phyloP scores from a whole-genome alignment of 2,329 filamentous ascomycete species.

The Lecanicillium sp. region DNA sequence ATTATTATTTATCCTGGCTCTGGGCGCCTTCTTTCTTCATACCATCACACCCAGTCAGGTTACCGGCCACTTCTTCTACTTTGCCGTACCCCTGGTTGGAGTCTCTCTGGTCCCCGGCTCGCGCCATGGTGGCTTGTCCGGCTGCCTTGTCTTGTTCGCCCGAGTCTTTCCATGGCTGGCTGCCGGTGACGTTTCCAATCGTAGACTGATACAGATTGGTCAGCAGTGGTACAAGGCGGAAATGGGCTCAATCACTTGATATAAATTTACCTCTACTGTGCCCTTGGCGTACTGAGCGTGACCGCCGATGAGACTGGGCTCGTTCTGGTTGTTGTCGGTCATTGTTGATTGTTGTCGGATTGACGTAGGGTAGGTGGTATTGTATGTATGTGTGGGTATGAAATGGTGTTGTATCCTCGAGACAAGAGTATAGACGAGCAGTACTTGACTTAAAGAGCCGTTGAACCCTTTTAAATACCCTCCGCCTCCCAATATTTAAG shows the following conservation, averaged over 20 bases:
- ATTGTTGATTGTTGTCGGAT: conserved; percentile 14
- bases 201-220: conserved; percentile 33
- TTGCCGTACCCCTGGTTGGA: conserved; percentile 50
- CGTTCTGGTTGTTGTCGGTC: conserved; percentile 26
- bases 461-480: no score
- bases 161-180: conserved; percentile 54
- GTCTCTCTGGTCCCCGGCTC: conserved; percentile 49
- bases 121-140: conserved; percentile 55
- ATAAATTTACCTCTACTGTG: conserved; percentile 54
- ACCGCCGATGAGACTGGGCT: conserved; percentile 53
- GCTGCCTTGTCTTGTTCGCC: conserved; percentile 57
- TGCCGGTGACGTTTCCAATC: conserved; percentile 55
- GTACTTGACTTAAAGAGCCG: no score
- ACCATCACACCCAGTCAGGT: conserved; percentile 57
- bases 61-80: conserved; percentile 57
- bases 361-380: conserved; percentile 1
- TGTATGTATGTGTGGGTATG: no score
- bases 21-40: conserved; percentile 57
- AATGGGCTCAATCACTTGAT: no score
- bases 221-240: conserved; percentile 1
- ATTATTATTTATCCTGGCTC: conserved; percentile 33
- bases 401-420: no score
- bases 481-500: conserved; percentile 4
- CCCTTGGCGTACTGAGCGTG: conserved; percentile 65
- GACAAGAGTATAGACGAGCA: no score